Base-by-base conservation (phyloP, 192 early-diverging fungal genomes). In the Gigaspora rosea region DNA sequence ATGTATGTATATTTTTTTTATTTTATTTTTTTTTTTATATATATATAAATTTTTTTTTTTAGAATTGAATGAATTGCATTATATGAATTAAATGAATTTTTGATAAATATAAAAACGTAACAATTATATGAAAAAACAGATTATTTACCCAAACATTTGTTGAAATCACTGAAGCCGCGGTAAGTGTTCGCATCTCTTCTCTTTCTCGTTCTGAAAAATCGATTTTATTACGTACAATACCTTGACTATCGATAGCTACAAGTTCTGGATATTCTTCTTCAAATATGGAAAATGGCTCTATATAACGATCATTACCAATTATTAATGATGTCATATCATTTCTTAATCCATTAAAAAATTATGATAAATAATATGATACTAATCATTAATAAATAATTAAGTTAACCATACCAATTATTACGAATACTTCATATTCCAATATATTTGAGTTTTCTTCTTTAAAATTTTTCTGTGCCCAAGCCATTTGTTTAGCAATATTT, bases 151-250 rank as follows among this genome's bases (percentile, higher is more conserved):
- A 88, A 33, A 88, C 62, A 22, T 84, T 82, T 11, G 63, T 78
- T 51, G 85, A 84, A 57, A 83, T 81, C 78, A 87, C 80, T 2
- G 83, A 80, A 13, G 84, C 83, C 18, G 78, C 68, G 7, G 87
- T 86, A 35, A 88, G 59, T 57, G 81, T 49, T 11, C 80, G 66
- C 87, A 88, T 88, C 78, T 88, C 85, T 51, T 85, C 82, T 18
- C 84, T 72, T 62, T 88, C 87, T 71, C 80, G 82, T 41, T 86
- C 87, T 77, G 76, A 79, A 65, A 88, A 86, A 61, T 85, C 79
- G 7, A 88, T 76, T 68, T 79, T 82, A 77, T 88, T 78, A 78
- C 78, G 80, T 47, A 72, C 59, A 46, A 69, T 52, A 1, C 85
- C 83, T 22, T 77, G 35, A 41, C 63, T 78, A 16, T 83, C 73